Evolutionary conservation across 768 basidiomycete species (phyloP).

Genomic region (Rossbeevera mucosa): DNA sequence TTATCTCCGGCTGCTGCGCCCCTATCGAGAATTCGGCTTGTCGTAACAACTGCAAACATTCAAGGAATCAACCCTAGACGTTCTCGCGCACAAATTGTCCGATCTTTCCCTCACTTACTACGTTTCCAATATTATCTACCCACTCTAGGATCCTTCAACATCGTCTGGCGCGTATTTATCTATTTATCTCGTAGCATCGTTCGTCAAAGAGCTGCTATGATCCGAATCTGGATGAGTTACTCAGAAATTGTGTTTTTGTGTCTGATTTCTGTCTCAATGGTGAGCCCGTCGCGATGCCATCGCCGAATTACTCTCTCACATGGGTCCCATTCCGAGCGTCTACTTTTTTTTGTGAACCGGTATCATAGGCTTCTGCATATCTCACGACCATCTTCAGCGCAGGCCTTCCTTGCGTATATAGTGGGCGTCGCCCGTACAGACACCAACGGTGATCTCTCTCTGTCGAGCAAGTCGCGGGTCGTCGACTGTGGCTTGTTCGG

Average conservation of each 20-base stretch:
- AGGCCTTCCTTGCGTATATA: too few species aligned
- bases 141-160: not conserved
- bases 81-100: slow-evolving; percentile 8
- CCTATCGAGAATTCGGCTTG: not conserved
- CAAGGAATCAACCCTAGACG: slow-evolving; percentile 11
- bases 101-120: not conserved
- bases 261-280: slow-evolving; percentile 7
- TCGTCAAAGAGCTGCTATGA: not conserved
- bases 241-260: not conserved
- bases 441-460: too few species aligned
- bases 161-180: not conserved
- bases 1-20: slow-evolving; percentile 3
- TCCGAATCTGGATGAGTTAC: slow-evolving; percentile 1
- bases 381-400: too few species aligned
- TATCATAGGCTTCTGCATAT: too few species aligned
- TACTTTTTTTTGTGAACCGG: too few species aligned
- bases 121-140: not conserved
- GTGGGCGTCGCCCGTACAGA: too few species aligned
- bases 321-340: too few species aligned
- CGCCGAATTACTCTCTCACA: not conserved
- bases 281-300: not conserved
- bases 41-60: slow-evolving; percentile 1
- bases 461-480: too few species aligned
- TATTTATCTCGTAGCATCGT: not conserved
- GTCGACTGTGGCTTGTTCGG: too few species aligned